Evolutionary conservation across 805 yeast species (phyloP), one percentile per base, ranked within the genome.

Genomic region (Candida methanosorbosa): DNA sequence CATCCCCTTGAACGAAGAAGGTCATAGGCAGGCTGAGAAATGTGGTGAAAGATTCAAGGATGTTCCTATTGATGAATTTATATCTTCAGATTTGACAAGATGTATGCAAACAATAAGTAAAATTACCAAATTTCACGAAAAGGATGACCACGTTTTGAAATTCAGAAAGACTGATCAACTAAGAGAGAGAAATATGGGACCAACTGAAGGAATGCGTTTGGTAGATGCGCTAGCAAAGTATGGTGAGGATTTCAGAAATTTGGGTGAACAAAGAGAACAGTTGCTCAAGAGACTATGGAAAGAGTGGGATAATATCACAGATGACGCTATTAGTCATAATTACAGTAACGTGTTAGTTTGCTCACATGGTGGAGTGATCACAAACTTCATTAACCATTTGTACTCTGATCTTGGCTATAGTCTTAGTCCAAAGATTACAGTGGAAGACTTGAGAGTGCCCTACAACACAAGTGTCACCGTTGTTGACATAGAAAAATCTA

Each of bases 311-410:
- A 34, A 39, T 2, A 56, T 72, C 0, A 50, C 75, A 4, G 57
- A 62, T 9, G 61, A 59, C 19, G 56, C 69, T 3, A 45, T 53
- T 3, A 44, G 43, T 0, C 48, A 57, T 2, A 54, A 55, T 18
- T 50, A 56, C 36, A 57, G 56, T 33, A 82, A 81, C 45, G 67
- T 81, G 2, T 61, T 78, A 12, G 39, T 83, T 16, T 73, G 85
- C 37, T 74, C 86, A 12, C 95, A 85, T 52, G 95, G 95, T 16
- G 94, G 94, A 8, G 81, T 81, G 2, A 77, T 85, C 14, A 70
- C 84, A 30, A 70, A 75, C 20, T 66, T 78, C 25, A 50, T 73
- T 27, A 69, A 70, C 39, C 64, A 76, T 50, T 57, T 81, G 29
- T 57, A 73, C 32, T 46, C 54, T 5, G 65, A 61, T 17, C 45